Conservation (phyloP, 2,329 filamentous ascomycete species). For the Fusarium verticillioides region DNA sequence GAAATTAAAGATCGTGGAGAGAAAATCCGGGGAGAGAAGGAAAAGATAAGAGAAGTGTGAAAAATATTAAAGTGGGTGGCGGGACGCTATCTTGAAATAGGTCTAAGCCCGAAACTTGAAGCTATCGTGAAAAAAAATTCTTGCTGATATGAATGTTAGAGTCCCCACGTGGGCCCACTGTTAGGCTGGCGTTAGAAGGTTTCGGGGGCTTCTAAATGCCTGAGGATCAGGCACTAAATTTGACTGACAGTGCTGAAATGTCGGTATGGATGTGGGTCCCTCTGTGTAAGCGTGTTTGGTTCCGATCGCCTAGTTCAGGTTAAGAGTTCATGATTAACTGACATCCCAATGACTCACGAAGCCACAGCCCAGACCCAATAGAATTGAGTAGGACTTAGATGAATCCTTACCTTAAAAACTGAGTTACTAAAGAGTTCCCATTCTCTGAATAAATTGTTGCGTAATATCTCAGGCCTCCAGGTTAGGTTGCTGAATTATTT, state of each 20-base stretch:
- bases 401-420: too few species aligned
- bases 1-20: background rate
- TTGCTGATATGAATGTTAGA: constrained; percentile 16
- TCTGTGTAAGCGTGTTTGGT: background rate
- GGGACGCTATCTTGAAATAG: constrained; percentile 31
- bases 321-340: background rate
- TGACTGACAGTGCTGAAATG: background rate
- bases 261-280: background rate
- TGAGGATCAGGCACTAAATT: background rate
- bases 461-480: too few species aligned
- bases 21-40: background rate
- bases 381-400: accelerated
- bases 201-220: background rate
- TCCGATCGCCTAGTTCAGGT: background rate
- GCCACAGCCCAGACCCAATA: too few species aligned
- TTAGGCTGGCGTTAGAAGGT: constrained; percentile 15
- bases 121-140: constrained; percentile 34
- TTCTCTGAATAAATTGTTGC: too few species aligned
- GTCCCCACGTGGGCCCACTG: constrained; percentile 39
- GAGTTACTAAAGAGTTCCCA: too few species aligned
- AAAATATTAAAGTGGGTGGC: constrained; percentile 24
- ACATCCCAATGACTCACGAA: background rate
- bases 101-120: constrained; percentile 33
- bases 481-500: too few species aligned
- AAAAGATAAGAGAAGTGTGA: background rate